Base-by-base conservation (phyloP, 2,329 filamentous ascomycete genomes). In the Claviceps sp. region DNA sequence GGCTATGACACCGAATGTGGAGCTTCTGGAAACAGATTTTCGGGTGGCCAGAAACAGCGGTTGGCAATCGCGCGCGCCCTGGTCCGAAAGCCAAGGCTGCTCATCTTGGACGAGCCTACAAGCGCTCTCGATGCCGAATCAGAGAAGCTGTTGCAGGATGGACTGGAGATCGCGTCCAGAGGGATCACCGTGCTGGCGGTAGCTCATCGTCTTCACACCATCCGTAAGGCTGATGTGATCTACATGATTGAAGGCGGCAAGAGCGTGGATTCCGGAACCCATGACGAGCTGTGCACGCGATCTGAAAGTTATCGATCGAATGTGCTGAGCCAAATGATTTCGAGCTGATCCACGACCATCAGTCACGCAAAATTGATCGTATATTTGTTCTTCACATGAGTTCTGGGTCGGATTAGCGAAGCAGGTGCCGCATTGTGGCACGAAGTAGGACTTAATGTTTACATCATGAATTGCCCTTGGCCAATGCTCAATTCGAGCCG, bases 41-140 rank as follows among this genome's bases (percentile, higher is more conserved):
- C 81, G 0, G 84, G 84, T 6, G 85, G 85, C 0, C 85, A 88
- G 62, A 78, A 78, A 6, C 85, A 88, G 61, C 73, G 84, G 2
- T 61, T 88, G 18, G 77, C 79, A 1, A 86, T 88, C 57, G 84
- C 85, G 0, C 72, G 85, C 8, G 84, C 84, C 1, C 70, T 86
- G 0, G 70, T 85, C 2, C 73, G 84, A 0, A 71, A 75, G 20
- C 85, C 85, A 0, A 72, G 78, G 48, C 69, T 88, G 1, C 64
- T 88, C 13, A 73, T 88, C 30, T 69, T 88, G 0, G 50, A 51
- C 37, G 50, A 51, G 24, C 22, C 43, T 1, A 51, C 44, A 85
- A 88, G 76, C 34, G 82, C 80, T 5, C 69, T 89, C 1, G 85
- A 88, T 59, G 73, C 75, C 22, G 50, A 47, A 22, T 30, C 20